Base-by-base conservation (phyloP, 768 basidiomycete species). In the Suillus subalutaceus region DNA sequence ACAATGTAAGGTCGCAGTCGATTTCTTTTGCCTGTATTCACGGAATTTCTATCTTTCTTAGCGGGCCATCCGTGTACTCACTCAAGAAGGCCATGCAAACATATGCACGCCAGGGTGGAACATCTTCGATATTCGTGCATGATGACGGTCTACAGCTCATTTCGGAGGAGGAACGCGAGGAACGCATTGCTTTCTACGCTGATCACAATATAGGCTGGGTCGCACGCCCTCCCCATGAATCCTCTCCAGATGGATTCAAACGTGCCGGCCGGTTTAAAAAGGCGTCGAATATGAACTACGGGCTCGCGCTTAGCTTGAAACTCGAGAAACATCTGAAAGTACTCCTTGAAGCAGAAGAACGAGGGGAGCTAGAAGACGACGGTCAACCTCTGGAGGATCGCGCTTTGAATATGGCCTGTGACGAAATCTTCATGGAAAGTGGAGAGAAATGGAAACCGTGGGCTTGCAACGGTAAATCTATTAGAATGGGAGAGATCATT, bases 221-320 rank as follows among this genome's bases (percentile, higher is more conserved):
- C 66, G 90, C 92, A 4, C 85, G 92, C n/a, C 92, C 92, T 0
- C 80, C 82, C 52, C 91, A 92, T 70, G 85, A 85, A 66, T 70
- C 75, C 61, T 65, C 74, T 23, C 73, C 79, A 9, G 80, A 83
- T 67, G 85, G 85, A 65, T 77, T 90, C 84, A 79, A 86, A 77
- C 81, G 88, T 48, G 83, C 89, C 1, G 93, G 93, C 8, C 84
- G 92, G 23, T 95, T 95, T 85, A 95, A 95, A 82, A 95, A 95
- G 78, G 92, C 92, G 4, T 88, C 86, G 46, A 95, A 95, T 76
- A 88, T 95, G 88, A 95, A 94, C 75, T 93, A 89, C 71, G 91
- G 86, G 7, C 77, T 83, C 26, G 78, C 79, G 13, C 75, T 87
- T 10, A 84, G 82, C 13, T 77, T 87, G 40, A 82, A 82, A 62